A percentile compares a stretch with the other conserved stretches of the same genome.
Conservation (phyloP, 1,284 basidiomycete genomes). For the Ganoderma multipileum region DNA sequence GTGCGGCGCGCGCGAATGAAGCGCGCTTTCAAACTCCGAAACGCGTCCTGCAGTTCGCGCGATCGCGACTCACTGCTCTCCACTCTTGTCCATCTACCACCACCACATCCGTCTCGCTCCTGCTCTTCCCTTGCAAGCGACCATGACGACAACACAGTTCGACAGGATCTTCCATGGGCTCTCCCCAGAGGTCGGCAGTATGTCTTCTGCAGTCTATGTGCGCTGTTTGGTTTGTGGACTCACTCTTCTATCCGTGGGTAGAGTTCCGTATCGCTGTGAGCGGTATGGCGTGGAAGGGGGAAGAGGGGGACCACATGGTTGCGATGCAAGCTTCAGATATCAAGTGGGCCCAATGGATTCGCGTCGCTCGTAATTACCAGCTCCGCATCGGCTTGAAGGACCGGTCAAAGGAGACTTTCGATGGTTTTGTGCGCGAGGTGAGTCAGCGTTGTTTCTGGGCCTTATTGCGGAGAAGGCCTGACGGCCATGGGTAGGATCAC, state of each 20-base stretch:
- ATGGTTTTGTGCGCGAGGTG: constrained; percentile 93
- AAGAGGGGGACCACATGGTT: constrained; percentile 67
- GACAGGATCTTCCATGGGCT: constrained; percentile 85
- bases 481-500: constrained; percentile 67
- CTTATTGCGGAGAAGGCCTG: not conserved
- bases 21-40: constrained; percentile 41
- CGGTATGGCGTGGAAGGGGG: constrained; percentile 93
- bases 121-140: constrained; percentile 29
- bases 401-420: constrained; percentile 84
- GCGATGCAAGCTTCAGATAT: constrained; percentile 80
- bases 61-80: constrained; percentile 14
- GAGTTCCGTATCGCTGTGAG: constrained; percentile 89
- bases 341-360: constrained; percentile 89
- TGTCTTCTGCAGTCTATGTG: constrained; percentile 10
- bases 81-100: constrained; percentile 21
- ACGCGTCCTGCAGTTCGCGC: constrained; percentile 38
- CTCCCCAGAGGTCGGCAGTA: constrained; percentile 81
- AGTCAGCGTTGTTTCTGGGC: constrained; percentile 35
- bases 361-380: constrained; percentile 93
- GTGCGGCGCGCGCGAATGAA: constrained; percentile 27
- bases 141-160: constrained; percentile 76
- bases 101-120: constrained; percentile 30
- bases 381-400: constrained; percentile 84
- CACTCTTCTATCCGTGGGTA: constrained; percentile 41
- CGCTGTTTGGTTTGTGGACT: not conserved